These are phyloP conservation scores for Neurospora sp. DNA, from an alignment of 495 filamentous ascomycete genomes.

Conservation along the genomic window DNA sequence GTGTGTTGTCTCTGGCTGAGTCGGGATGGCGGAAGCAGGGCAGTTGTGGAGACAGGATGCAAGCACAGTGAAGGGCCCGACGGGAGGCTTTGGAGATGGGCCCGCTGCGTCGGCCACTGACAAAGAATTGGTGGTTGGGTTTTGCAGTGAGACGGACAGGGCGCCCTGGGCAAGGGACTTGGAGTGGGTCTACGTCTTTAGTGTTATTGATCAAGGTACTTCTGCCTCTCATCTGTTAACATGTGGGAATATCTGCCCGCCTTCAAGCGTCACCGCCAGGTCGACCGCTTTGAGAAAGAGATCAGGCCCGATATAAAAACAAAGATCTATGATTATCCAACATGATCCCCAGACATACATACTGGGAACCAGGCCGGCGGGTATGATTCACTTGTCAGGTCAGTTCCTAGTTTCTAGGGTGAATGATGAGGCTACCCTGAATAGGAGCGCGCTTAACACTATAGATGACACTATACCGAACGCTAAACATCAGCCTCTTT, in stretches of 20 bases:
- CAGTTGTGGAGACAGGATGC: conserved; percentile 1
- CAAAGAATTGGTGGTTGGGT: conserved; percentile 16
- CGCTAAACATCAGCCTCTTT: not conserved
- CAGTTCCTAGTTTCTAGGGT: not conserved
- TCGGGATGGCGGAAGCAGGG: not conserved
- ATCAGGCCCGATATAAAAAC: not conserved
- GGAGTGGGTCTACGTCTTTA: not conserved
- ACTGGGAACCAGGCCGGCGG: not conserved
- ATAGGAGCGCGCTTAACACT: not conserved
- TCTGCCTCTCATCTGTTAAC: not conserved
- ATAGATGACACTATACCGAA: not conserved
- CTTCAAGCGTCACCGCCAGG: not conserved
- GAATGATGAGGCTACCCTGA: not conserved
- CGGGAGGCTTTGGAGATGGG: not conserved
- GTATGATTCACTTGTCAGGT: not conserved
- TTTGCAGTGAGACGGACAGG: conserved; percentile 5
- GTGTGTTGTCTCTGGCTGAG: conserved; percentile 1
- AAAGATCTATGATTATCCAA: not conserved
- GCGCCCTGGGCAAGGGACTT: not conserved
- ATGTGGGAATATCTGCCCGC: not conserved
- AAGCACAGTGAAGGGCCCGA: not conserved
- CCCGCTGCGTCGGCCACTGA: conserved; percentile 1
- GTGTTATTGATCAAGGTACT: not conserved
- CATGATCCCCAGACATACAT: not conserved
- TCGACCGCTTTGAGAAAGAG: not conserved